Percentiles rank a stretch among this genome's conserved stretches.
Conservation (phyloP, 257 asterid genomes). For the Solanum piurae region DNA sequence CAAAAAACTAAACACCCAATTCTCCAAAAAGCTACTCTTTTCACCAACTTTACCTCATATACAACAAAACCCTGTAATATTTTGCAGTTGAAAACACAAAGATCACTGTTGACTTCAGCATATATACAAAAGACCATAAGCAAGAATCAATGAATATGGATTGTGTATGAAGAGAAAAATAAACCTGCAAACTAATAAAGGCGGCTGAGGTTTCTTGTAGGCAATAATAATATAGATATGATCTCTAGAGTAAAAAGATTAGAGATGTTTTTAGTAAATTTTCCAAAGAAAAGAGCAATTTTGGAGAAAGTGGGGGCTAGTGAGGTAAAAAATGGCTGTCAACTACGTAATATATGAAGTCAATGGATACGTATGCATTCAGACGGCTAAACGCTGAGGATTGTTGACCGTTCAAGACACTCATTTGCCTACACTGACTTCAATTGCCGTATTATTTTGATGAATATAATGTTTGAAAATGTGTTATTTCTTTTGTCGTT, state of each 20-base stretch:
- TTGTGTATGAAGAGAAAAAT: neutral
- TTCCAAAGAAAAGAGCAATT: neutral
- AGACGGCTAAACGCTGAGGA: neutral
- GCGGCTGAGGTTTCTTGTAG: conserved; percentile 12
- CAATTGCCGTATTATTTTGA: too few relatives aligned
- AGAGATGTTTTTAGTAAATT: neutral
- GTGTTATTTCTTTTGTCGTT: too few relatives aligned
- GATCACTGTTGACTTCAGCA: neutral
- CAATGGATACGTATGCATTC: neutral
- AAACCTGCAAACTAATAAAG: conserved; percentile 15
- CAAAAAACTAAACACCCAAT: neutral
- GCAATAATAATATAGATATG: neutral
- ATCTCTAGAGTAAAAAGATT: neutral
- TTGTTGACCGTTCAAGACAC: neutral
- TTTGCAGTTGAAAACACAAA: neutral
- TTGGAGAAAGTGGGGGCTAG: neutral
- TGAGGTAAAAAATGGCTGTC: neutral
- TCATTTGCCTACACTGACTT: neutral
- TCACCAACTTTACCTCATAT: neutral
- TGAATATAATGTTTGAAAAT: too few relatives aligned
- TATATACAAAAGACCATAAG: neutral
- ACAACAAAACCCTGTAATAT: neutral
- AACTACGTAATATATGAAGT: neutral
- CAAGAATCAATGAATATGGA: neutral
- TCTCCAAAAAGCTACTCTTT: neutral